Conservation (phyloP, 2,329 filamentous ascomycete genomes). For the Talaromyces marneffei region DNA sequence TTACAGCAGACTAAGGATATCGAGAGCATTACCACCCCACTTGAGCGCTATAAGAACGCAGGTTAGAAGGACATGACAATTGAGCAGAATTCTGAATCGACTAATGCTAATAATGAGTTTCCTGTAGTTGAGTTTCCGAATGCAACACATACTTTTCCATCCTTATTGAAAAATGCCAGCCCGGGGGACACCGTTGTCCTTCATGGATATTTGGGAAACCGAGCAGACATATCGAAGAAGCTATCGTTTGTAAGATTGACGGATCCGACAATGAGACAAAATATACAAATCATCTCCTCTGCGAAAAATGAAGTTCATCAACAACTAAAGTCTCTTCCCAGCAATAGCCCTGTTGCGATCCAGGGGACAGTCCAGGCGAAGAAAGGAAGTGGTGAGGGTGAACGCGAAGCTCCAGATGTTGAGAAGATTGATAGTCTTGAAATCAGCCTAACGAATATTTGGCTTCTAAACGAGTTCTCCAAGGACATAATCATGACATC, state of each 20-base stretch:
- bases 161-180: constrained; percentile 27
- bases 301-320: constrained; percentile 33
- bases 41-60: constrained; percentile 43
- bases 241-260: constrained; percentile 63
- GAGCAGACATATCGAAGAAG: constrained; percentile 61
- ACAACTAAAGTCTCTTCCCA: constrained; percentile 40
- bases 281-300: constrained; percentile 48
- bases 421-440: constrained; percentile 46
- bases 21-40: constrained; percentile 18
- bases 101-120: neutral
- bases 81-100: neutral
- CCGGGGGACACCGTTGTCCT: constrained; percentile 46
- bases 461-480: constrained; percentile 66
- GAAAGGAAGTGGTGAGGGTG: constrained; percentile 24
- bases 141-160: constrained; percentile 38
- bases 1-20: constrained; percentile 17
- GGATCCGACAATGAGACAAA: constrained; percentile 39
- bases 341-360: constrained; percentile 52
- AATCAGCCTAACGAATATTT: constrained; percentile 57
- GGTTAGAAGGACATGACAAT: constrained; percentile 27
- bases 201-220: constrained; percentile 67
- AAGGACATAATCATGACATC: constrained; percentile 70
- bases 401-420: constrained; percentile 26
- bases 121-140: constrained; percentile 43
- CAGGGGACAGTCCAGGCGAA: constrained; percentile 44